These are phyloP conservation scores for Cryptococcus floricola DNA, from an alignment of 1,284 basidiomycete species.

Conservation along the genomic window DNA sequence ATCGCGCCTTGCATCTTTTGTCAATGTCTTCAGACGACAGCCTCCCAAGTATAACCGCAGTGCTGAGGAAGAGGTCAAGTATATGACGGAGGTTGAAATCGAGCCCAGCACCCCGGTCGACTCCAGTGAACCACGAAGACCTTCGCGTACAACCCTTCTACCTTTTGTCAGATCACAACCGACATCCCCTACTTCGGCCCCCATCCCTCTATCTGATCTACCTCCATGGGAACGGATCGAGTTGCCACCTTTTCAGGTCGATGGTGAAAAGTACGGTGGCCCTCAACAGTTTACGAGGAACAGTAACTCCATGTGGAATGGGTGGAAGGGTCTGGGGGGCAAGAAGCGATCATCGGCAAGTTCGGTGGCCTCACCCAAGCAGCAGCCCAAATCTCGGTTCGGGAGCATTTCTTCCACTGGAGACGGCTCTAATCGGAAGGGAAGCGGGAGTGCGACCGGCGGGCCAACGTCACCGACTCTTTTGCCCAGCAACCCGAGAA, in stretches of 20 bases:
- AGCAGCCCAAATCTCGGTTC: constrained; percentile 2
- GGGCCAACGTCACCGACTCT: neutral
- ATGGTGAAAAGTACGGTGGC: constrained; percentile 45
- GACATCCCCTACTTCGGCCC: neutral
- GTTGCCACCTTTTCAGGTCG: constrained; percentile 46
- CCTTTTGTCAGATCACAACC: neutral
- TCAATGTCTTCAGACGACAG: constrained; percentile 4
- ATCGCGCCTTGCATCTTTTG: constrained; percentile 1
- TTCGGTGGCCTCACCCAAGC: constrained; percentile 3
- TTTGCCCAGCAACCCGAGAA: neutral
- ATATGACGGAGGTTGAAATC: too few species aligned
- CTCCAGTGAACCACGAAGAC: too few species aligned
- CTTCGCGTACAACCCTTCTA: too few species aligned
- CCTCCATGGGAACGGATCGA: constrained; percentile 49
- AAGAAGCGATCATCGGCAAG: constrained; percentile 22
- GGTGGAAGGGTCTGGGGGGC: constrained; percentile 36
- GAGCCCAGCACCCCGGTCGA: too few species aligned
- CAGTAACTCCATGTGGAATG: constrained; percentile 24
- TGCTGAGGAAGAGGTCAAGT: too few species aligned
- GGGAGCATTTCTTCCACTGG: neutral
- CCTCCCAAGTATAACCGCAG: too few species aligned
- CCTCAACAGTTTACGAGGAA: constrained; percentile 1
- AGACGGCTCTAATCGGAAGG: neutral
- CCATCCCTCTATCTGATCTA: constrained; percentile 17
- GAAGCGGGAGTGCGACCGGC: neutral